Evolutionary conservation across 768 basidiomycete species (phyloP).

Genomic region (Phylloporus arenicola): DNA sequence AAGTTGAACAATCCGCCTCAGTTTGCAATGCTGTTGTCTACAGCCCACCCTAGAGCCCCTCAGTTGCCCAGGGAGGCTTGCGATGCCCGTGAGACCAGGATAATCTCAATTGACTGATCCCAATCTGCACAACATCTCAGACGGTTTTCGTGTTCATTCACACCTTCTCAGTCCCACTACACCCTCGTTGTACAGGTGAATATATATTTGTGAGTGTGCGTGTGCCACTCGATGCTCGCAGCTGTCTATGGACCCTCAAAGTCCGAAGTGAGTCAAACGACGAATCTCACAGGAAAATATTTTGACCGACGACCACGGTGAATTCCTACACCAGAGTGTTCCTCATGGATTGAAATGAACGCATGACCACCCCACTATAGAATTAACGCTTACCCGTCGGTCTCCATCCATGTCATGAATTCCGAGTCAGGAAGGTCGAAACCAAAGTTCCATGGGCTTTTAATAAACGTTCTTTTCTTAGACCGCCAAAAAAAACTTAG

Average conservation of each 20-base stretch:
- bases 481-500: too few species aligned
- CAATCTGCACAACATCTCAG: not conserved
- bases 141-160: too few species aligned
- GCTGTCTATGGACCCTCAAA: not conserved
- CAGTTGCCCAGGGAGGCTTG: not conserved
- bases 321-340: not conserved
- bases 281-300: not conserved
- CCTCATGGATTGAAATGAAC: not conserved
- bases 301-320: not conserved
- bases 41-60: not conserved
- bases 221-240: not conserved
- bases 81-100: not conserved
- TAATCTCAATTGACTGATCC: not conserved
- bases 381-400: not conserved
- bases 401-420: not conserved
- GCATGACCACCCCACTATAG: not conserved
- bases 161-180: not conserved
- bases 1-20: not conserved
- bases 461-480: not conserved
- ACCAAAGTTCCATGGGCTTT: not conserved
- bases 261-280: not conserved
- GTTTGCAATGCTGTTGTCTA: not conserved
- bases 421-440: not conserved
- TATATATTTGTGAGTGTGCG: not conserved
- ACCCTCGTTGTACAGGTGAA: not conserved